A percentile compares a stretch with the other conserved stretches of the same genome.
Evolutionary conservation across 805 yeast species (phyloP).

Genomic region (Wickerhamomyces queroliae): DNA sequence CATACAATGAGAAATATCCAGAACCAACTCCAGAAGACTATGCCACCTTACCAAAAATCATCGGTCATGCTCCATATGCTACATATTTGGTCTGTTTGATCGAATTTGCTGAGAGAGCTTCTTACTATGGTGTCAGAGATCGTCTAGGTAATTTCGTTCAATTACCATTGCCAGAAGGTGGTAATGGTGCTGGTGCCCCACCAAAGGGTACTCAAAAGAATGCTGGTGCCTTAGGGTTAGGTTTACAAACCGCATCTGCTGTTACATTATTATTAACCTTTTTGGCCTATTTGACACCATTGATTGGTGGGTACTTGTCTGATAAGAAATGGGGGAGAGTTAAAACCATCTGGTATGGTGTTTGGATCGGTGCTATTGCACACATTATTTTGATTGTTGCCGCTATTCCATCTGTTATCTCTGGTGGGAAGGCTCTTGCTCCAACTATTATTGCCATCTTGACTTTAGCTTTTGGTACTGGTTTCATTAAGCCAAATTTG

Average conservation of each 20-base stretch:
- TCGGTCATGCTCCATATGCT: constrained; percentile 43
- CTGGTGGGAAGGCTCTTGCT: constrained; percentile 45
- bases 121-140: constrained; percentile 73
- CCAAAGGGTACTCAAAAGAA: constrained; percentile 17
- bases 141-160: constrained; percentile 80
- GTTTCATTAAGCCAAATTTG: constrained; percentile 70
- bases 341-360: constrained; percentile 58
- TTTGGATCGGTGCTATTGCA: constrained; percentile 55
- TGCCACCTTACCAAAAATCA: constrained; percentile 26
- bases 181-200: constrained; percentile 28
- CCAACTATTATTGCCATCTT: constrained; percentile 43
- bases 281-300: constrained; percentile 79
- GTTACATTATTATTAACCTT: constrained; percentile 72
- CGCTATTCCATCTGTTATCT: constrained; percentile 52
- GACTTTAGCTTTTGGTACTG: constrained; percentile 70
- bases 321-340: constrained; percentile 73
- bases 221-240: constrained; percentile 54
- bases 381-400: constrained; percentile 62
- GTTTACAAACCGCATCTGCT: constrained; percentile 62
- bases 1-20: constrained; percentile 13
- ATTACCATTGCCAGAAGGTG: constrained; percentile 34
- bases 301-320: constrained; percentile 69
- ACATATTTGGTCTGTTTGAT: constrained; percentile 55
- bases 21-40: constrained; percentile 43
- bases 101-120: constrained; percentile 76